A percentile compares a stretch with the other conserved stretches of the same genome.
Conservation (phyloP, 352 stramenopile genomes). For the Globisporangium cederbergense region DNA sequence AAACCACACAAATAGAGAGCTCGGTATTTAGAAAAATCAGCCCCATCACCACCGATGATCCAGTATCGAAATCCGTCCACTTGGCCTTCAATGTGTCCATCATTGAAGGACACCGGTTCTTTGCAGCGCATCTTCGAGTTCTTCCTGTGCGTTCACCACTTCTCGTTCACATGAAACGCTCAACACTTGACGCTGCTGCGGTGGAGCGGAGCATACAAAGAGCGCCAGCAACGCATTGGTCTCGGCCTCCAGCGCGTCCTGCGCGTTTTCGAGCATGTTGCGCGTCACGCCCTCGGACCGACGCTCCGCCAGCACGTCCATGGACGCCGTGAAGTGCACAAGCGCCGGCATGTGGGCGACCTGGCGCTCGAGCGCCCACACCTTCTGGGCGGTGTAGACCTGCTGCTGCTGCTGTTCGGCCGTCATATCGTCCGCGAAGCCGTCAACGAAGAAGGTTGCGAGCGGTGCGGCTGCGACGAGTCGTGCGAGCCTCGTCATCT, state of each 20-base stretch:
- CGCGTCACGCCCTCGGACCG: slow-evolving; percentile 23
- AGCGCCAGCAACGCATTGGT: slow-evolving; percentile 26
- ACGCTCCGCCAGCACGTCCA: slow-evolving; percentile 45
- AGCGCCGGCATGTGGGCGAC: slow-evolving; percentile 25
- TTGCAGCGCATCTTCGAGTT: slow-evolving; percentile 25
- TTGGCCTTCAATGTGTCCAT: not conserved
- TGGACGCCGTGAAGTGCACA: slow-evolving; percentile 36
- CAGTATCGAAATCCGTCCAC: not conserved
- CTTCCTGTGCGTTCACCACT: slow-evolving; percentile 31
- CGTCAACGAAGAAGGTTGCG: slow-evolving; percentile 33
- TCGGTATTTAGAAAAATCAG: not conserved
- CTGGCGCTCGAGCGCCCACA: slow-evolving; percentile 33
- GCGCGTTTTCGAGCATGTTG: slow-evolving; percentile 35
- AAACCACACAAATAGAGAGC: not conserved
- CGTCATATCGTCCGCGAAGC: slow-evolving; percentile 5
- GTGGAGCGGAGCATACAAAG: slow-evolving; percentile 14
- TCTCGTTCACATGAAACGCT: slow-evolving; percentile 46
- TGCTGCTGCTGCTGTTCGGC: slow-evolving; percentile 2
- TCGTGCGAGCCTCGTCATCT: slow-evolving; percentile 15
- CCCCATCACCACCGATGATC: no score
- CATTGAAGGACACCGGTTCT: not conserved
- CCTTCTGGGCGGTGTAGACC: slow-evolving; percentile 46
- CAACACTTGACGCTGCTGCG: slow-evolving; percentile 11
- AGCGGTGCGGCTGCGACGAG: slow-evolving; percentile 25
- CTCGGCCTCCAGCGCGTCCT: slow-evolving; percentile 33